Conservation (phyloP, 768 basidiomycete genomes). For the Lactarius psammicola region DNA sequence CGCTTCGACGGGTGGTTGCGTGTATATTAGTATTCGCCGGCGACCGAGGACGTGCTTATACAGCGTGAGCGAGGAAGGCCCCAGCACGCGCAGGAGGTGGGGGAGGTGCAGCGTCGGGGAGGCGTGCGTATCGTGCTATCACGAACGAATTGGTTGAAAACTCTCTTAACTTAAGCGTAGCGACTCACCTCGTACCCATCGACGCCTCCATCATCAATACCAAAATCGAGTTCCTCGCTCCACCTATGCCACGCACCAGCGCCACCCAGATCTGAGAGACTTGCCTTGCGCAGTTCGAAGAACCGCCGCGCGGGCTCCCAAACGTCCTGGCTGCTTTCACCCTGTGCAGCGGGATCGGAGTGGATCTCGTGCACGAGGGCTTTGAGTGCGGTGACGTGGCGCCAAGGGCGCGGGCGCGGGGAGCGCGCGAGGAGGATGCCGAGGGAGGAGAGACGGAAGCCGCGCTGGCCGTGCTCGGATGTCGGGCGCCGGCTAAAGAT, state of each 20-base stretch:
- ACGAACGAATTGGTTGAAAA: not conserved
- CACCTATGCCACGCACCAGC: slow-evolving; percentile 66
- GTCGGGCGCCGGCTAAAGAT: slow-evolving; percentile 71
- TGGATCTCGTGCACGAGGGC: slow-evolving; percentile 56
- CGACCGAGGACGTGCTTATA: slow-evolving; percentile 79
- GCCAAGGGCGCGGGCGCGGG: slow-evolving; percentile 69
- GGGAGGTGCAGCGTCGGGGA: slow-evolving; percentile 71
- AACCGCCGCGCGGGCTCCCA: slow-evolving; percentile 63
- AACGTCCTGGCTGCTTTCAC: slow-evolving; percentile 38
- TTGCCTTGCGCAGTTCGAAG: slow-evolving; percentile 62
- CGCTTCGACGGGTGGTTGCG: slow-evolving; percentile 73
- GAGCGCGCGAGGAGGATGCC: slow-evolving; percentile 71
- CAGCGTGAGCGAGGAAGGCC: slow-evolving; percentile 72
- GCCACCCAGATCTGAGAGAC: slow-evolving; percentile 50
- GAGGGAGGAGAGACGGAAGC: slow-evolving; percentile 75
- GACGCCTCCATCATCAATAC: not conserved
- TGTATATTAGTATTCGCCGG: slow-evolving; percentile 74
- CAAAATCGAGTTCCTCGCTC: slow-evolving; percentile 58
- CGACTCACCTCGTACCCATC: slow-evolving; percentile 6
- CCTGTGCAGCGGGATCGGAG: slow-evolving; percentile 36
- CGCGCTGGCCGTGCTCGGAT: slow-evolving; percentile 68
- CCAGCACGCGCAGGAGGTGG: slow-evolving; percentile 72
- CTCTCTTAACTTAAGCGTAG: too few species aligned
- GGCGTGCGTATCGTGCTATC: slow-evolving; percentile 28
- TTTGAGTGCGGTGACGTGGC: slow-evolving; percentile 64